Evolutionary conservation across 306 rosid species (phyloP).

Genomic region (Cucumis melo): DNA sequence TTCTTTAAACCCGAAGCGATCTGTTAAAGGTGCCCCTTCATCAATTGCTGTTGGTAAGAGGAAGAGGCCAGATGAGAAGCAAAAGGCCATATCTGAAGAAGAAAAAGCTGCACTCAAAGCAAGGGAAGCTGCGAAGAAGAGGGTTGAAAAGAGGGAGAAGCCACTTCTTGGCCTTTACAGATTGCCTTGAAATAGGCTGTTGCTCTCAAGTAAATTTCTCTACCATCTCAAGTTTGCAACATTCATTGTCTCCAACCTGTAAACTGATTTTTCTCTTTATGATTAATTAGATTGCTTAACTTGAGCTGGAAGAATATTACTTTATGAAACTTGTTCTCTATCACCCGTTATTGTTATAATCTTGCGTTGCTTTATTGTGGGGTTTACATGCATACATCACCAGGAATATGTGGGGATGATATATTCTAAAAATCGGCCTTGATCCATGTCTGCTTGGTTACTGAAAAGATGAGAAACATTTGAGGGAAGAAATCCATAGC

Average conservation of each 20-base stretch:
- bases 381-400: neutral
- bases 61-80: constrained; percentile 53
- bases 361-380: neutral
- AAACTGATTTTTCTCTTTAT: neutral
- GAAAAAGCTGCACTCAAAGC: constrained; percentile 90
- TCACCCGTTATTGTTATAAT: neutral
- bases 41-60: constrained; percentile 78
- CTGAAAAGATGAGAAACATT: neutral
- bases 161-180: constrained; percentile 76
- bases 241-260: neutral
- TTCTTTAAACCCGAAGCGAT: constrained; percentile 50
- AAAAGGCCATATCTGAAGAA: constrained; percentile 52
- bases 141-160: constrained; percentile 86
- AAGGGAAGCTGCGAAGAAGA: constrained; percentile 94
- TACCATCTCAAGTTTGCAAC: neutral
- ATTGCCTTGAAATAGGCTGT: constrained; percentile 29
- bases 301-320: neutral
- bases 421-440: neutral
- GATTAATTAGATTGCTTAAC: neutral
- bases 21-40: constrained; percentile 58
- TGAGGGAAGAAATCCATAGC: neutral
- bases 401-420: neutral
- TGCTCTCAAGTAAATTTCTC: constrained; percentile 7
- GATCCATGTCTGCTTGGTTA: neutral
- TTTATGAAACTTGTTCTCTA: constrained; percentile 3